These are phyloP conservation scores for Trichoderma pleuroti DNA, from an alignment of 2,329 filamentous ascomycete genomes.

Conservation along the genomic window DNA sequence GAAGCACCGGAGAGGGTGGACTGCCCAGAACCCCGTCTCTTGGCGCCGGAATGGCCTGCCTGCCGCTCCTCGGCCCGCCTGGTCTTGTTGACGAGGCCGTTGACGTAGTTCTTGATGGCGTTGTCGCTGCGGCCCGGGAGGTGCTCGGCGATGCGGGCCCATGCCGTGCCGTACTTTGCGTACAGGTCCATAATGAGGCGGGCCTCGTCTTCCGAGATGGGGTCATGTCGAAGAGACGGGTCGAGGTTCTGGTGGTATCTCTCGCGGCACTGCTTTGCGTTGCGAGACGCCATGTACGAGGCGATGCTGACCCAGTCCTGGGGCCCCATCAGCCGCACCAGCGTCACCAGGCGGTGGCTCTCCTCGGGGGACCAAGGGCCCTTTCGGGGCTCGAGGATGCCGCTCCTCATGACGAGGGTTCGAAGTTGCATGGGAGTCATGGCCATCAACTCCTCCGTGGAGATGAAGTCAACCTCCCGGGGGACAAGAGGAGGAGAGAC, in stretches of 20 bases:
- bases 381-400: conserved; percentile 38
- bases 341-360: conserved; percentile 65
- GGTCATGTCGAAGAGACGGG: conserved; percentile 67
- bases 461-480: conserved; percentile 1
- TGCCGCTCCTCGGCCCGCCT: background rate
- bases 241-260: conserved; percentile 92
- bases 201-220: conserved; percentile 69
- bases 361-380: conserved; percentile 82
- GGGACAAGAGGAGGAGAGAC: background rate
- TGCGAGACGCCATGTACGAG: conserved; percentile 68
- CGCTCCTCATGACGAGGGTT: background rate
- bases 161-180: conserved; percentile 75
- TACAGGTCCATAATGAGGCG: conserved; percentile 70
- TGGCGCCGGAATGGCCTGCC: background rate
- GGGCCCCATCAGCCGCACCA: conserved; percentile 68
- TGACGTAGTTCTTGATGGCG: conserved; percentile 92
- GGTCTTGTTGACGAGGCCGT: conserved; percentile 13
- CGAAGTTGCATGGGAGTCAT: background rate
- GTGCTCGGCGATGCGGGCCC: conserved; percentile 86
- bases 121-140: conserved; percentile 88
- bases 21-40: background rate
- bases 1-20: background rate
- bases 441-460: background rate
- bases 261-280: conserved; percentile 93
- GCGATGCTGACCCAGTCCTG: conserved; percentile 91